Base-by-base conservation (phyloP, 176 grass and related monocot species). In the Bromus sterilis region DNA sequence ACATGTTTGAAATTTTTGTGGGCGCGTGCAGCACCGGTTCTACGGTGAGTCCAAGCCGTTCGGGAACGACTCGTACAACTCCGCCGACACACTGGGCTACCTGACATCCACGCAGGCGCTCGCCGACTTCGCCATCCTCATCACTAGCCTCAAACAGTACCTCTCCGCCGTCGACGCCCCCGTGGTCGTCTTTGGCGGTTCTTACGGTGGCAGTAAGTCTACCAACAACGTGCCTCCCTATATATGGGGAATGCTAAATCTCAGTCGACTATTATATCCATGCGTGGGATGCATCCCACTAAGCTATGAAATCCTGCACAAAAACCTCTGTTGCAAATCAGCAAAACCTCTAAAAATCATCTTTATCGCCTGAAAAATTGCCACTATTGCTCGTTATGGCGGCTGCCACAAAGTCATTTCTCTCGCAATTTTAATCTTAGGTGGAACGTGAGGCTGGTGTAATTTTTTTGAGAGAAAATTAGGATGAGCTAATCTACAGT, bases 101-200 rank as follows among this genome's bases (percentile, higher is more conserved):
- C 71, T 98, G 36, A 98, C 95, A 11, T 98, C 95, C 36, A 98
- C 95, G n/a, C 95, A 94, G 88, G 95, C 95, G 26, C 83, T 98
- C 34, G 92, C 95, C 9, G 95, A 98, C 87, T 98, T 84, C 78
- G 95, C 95, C 43, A 2, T 94, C 32, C 85, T 98, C 72, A 87
- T 98, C 79, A 84, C 88, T 32, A 94, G 92, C 71, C 88, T 98
- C 25, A 98, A 94, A 77, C 65, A 86, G 7, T 93, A 98, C 66
- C 86, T 98, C 55, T 93, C 90, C 21, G 88, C 82, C 18, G 86
- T 89, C 41, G 86, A 84, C 67, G 86, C 95, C 20, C 95, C 95
- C 4, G 92, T 98, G 78, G 65, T 98, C 51, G 90, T 94, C 58
- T 98, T 94, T 79, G 95, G 95, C 33, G 92, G 92, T 13, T 98